Evolutionary conservation across 306 rosid species (phyloP), one percentile per base, ranked within the genome.

Genomic region (Quercus parvula): DNA sequence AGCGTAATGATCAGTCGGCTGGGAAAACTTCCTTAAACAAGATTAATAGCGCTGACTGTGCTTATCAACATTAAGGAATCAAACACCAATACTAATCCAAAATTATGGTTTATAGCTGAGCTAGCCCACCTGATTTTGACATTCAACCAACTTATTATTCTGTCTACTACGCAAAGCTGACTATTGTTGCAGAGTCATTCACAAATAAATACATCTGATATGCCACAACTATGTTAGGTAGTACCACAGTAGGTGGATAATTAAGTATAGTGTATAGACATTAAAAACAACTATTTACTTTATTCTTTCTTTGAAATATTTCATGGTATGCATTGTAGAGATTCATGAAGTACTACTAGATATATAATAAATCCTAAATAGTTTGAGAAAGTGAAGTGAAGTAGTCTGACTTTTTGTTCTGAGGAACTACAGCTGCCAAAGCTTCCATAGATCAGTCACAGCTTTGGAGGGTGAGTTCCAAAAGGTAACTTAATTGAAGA

Each of bases 101-200:
- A 49, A 79, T 79, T 74, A 30, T 75, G 63, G 66, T 41, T 19
- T 20, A 58, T 51, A 24, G 68, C 46, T 44, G 20, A 75, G 56
- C 71, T 27, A 57, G 51, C 76, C 25, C 18, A 69, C 80, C 8
- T 75, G 80, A 81, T 75, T 22, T 69, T 57, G 73, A 81, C 49
- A 52, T 75, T 69, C 73, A 46, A 81, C 84, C 80, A 44, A 81
- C 80, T 61, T n/a, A 77, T 67, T 49, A 44, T 14, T 68, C 56
- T 69, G 9, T 41, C 73, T 14, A 33, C 73, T 35, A 19, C 20
- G 41, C 18, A 35, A 68, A 12, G 17, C 54, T 49, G 25, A 2
- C 12, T 33, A 9, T 41, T 41, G 27, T 59, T 59, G 52, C 25
- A 19, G 51, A 33, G 1, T 35, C 52, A 6, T 35, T 68, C 46